These are phyloP conservation scores for Quillaja saponaria DNA, from an alignment of 306 rosid species.

Conservation along the genomic window DNA sequence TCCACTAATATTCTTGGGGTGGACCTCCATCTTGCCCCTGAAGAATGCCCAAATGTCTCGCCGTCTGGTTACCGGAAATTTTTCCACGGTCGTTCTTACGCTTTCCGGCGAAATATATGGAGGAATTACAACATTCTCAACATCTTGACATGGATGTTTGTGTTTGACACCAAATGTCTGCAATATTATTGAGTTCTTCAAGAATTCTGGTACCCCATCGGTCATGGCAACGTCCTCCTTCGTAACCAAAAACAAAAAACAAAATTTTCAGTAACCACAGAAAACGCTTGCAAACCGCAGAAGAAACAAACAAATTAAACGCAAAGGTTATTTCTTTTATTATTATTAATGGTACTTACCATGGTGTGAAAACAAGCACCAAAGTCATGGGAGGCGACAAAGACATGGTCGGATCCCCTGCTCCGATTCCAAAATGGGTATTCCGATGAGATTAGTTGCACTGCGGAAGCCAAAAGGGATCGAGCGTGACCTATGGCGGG, in stretches of 20 bases:
- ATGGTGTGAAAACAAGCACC: constrained; percentile 91
- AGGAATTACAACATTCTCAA: constrained; percentile 83
- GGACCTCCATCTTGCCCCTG: constrained; percentile 94
- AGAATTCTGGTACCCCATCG: constrained; percentile 69
- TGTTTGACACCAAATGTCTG: constrained; percentile 81
- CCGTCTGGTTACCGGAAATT: constrained; percentile 45
- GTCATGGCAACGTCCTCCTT: constrained; percentile 82
- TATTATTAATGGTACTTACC: constrained; percentile 36
- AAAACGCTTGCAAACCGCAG: background rate
- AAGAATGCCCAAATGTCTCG: constrained; percentile 86
- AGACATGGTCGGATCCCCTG: constrained; percentile 79
- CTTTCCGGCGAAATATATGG: constrained; percentile 74
- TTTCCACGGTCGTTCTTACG: constrained; percentile 41
- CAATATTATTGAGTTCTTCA: constrained; percentile 75
- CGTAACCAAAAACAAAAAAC: background rate
- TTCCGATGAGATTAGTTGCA: constrained; percentile 45
- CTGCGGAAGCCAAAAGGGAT: constrained; percentile 60
- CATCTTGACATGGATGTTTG: constrained; percentile 83
- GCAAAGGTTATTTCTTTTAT: background rate
- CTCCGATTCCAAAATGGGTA: constrained; percentile 77
- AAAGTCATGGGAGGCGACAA: constrained; percentile 90
- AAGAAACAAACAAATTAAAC: background rate
- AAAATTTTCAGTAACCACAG: background rate
- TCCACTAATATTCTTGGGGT: constrained; percentile 93
- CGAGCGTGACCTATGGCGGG: constrained; percentile 97